Evolutionary conservation across 371 early-diverging fungal genomes (phyloP), one percentile per base, ranked within the genome.

Genomic region (Lichtheimia corymbifera): DNA sequence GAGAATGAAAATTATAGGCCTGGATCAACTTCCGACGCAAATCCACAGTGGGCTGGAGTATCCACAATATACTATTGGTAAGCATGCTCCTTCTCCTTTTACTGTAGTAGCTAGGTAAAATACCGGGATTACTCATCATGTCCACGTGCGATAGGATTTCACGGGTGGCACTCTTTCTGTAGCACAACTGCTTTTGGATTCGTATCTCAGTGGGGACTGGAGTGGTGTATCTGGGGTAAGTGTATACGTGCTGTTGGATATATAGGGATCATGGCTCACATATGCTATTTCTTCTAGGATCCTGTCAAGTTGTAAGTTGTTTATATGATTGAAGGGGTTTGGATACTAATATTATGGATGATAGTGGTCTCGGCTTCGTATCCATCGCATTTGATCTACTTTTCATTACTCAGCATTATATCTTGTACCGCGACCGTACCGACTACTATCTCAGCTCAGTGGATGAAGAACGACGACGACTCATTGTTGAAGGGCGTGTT

Each of bases 21-120:
- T 91, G 83, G 73, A 59, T 93, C 53, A 97, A 97, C 59, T 90
- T 72, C 60, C 53, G 64, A 25, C 79, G 90, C 17, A 80, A 90
- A 70, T 94, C 94, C 2, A 97, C 98, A 0, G 80, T 82, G 4
- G 98, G 98, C 0, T 97, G 97, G 97, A 90, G 90, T 53, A 94
- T 96, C 40, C 84, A 89, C 55, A 97, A 94, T 62, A 93, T 95
- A 56, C 64, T 97, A 12, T 74, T 97, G 58, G 83, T 80, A 73
- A 66, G 55, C 41, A 15, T 35, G 3, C 5, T 27, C 27, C 27
- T 27, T 27, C 2, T 27, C 5, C 4, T 28, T 7, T 28, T 28
- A 4, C 7, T 9, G 9, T 6, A 11, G 6, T 35, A 11, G 35
- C 6, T n/a, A 45, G 41, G 24, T 22, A 50, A 14, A 25, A 42